Evolutionary conservation across 768 basidiomycete genomes (phyloP), one percentile per base, ranked within the genome.

Genomic region (Mycena rosella): DNA sequence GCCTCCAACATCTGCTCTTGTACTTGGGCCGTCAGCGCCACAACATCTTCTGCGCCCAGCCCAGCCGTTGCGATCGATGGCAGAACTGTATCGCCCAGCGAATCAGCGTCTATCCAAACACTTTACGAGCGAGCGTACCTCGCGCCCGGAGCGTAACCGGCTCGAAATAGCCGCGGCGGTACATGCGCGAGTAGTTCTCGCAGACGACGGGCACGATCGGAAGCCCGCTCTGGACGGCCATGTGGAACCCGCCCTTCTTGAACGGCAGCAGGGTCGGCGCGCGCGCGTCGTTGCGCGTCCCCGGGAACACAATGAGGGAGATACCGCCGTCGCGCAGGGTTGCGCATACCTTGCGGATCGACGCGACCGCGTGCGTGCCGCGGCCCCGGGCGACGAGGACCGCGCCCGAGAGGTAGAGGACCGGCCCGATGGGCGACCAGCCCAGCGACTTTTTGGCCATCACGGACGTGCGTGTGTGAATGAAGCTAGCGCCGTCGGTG

Each of bases 181-280:
- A 93, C 59, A 92, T 68, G 63, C 84, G 78, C 79, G 89, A 87
- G 75, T 93, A 94, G 76, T 92, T 93, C 82, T 93, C 91, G 74
- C 87, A 89, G 0, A 94, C 85, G 36, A 94, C 83, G 5, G 92
- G 92, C 40, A 89, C 84, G 70, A 94, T 85, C 8, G 92, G 92
- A n/a, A 93, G 82, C 40, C 87, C 83, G 45, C 89, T 88, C 75
- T 91, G 87, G n/a, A 93, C 84, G 24, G 92, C 92, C 55, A 92
- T 83, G 75, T 93, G 91, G 82, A 93, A 93, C 8, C 90, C 91
- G 53, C 92, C 92, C 76, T 92, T 94, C 82, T 93, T 94, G 85
- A 94, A 91, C 0, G 91, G 90, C 17, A 89, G 80, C 60, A 93
- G 75, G 20, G 82, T 81, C 22, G 87, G 83, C 42, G 82, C 77